A percentile compares a stretch with the other conserved stretches of the same genome.
phyloP scores from a whole-genome alignment of 495 filamentous ascomycete genomes.

The Penicillium argentinense region DNA sequence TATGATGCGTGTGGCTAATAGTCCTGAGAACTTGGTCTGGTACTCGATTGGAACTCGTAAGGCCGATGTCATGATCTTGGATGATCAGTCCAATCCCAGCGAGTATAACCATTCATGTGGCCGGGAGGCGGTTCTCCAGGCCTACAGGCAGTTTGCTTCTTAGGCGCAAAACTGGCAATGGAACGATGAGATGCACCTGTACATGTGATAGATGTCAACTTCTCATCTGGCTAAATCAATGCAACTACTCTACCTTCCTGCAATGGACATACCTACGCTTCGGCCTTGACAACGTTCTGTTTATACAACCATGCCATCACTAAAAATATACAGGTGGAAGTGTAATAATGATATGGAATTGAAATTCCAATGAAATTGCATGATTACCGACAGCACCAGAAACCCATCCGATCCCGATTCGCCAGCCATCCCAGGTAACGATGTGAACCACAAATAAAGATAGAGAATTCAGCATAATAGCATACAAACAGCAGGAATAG shows the following conservation, averaged over 20 bases:
- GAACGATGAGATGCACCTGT: not conserved
- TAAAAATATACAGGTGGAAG: too few relatives aligned
- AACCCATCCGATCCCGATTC: conserved; percentile 1
- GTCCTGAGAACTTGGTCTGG: conserved; percentile 31
- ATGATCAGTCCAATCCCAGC: conserved; percentile 28
- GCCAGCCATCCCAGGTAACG: not conserved
- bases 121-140: conserved; percentile 60
- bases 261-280: too few relatives aligned
- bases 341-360: too few relatives aligned
- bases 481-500: not conserved
- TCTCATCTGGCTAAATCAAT: too few relatives aligned
- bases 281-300: too few relatives aligned
- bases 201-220: not conserved
- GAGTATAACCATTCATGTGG: conserved; percentile 50
- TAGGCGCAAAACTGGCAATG: not conserved
- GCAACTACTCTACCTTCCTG: too few relatives aligned
- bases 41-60: conserved; percentile 46
- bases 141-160: conserved; percentile 25
- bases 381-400: not conserved
- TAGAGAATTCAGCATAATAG: not conserved
- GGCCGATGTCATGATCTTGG: conserved; percentile 42
- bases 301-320: too few relatives aligned
- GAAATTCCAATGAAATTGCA: too few relatives aligned
- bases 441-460: not conserved
- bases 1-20: conserved; percentile 34